Conservation (phyloP, 2,329 filamentous ascomycete genomes). For the Bretziella fagacearum region DNA sequence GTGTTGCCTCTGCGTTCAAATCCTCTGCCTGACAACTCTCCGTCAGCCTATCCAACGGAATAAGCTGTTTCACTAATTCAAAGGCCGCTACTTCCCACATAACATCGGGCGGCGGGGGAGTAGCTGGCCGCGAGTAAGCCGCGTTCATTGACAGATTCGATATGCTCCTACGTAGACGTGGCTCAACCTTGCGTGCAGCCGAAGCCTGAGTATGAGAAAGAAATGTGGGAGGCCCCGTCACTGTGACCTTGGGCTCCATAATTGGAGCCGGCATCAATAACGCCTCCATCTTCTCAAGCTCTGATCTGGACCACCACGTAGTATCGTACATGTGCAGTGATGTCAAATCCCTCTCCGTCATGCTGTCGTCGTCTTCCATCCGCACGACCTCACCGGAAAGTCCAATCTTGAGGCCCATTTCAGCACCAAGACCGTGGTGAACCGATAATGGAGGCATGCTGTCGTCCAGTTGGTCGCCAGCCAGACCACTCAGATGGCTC, state of each 20-base stretch:
- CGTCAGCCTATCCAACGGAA: constrained; percentile 59
- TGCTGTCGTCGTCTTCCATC: neutral
- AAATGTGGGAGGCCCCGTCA: constrained; percentile 49
- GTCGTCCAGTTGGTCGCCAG: constrained; percentile 31
- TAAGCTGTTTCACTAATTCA: constrained; percentile 66
- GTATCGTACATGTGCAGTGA: constrained; percentile 39
- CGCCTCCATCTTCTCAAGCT: constrained; percentile 53
- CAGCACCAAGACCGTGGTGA: constrained; percentile 32
- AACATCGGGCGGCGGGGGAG: constrained; percentile 63
- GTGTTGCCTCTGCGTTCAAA: constrained; percentile 50
- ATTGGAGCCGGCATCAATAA: constrained; percentile 34
- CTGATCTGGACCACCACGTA: constrained; percentile 50
- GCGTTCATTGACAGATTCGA: constrained; percentile 26
- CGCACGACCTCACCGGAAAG: constrained; percentile 6
- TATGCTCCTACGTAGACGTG: constrained; percentile 46
- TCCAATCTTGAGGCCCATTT: constrained; percentile 39
- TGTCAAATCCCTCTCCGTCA: constrained; percentile 17
- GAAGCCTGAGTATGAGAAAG: constrained; percentile 80
- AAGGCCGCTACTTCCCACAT: constrained; percentile 72
- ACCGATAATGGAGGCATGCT: neutral
- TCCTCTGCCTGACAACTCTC: constrained; percentile 64
- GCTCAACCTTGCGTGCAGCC: constrained; percentile 57
- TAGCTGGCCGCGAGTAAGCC: constrained; percentile 31
- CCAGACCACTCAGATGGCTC: constrained; percentile 75
- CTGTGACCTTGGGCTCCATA: constrained; percentile 33